Percentiles rank a stretch among this genome's conserved stretches.
Evolutionary conservation across 129 eudicot genomes (phyloP).

Genomic region (Saposhnikovia divaricata): DNA sequence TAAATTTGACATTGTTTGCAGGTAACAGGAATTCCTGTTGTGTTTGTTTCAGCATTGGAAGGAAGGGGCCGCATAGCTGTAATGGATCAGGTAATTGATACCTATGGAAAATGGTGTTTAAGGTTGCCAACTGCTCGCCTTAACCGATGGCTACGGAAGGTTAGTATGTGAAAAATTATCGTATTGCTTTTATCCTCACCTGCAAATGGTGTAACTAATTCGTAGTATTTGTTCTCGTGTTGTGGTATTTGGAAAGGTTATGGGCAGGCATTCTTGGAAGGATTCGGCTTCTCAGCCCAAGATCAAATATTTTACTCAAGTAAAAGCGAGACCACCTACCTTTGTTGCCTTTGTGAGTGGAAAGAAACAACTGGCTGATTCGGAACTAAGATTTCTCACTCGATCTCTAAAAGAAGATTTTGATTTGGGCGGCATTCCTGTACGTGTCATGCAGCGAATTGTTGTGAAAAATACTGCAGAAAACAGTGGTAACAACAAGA

Average conservation of each 20-base stretch:
- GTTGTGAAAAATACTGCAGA: conserved; percentile 22
- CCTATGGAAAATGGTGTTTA: conserved; percentile 88
- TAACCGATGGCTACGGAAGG: conserved; percentile 93
- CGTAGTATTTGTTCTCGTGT: not conserved
- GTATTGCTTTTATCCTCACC: not conserved
- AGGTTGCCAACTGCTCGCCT: conserved; percentile 90
- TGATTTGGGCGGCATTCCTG: conserved; percentile 84
- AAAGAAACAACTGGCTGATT: conserved; percentile 57
- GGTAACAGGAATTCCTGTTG: conserved; percentile 93
- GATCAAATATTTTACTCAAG: conserved; percentile 87
- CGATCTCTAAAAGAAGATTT: conserved; percentile 91
- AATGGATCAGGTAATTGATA: conserved; percentile 66
- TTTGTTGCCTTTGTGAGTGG: conserved; percentile 90
- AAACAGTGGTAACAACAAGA: conserved; percentile 27
- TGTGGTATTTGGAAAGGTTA: conserved; percentile 37
- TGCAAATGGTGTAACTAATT: not conserved
- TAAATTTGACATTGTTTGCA: conserved; percentile 20
- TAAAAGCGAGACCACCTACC: conserved; percentile 94
- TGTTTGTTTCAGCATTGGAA: conserved; percentile 83
- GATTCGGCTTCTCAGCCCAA: conserved; percentile 83
- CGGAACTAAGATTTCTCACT: conserved; percentile 80
- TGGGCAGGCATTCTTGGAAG: conserved; percentile 99
- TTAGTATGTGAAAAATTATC: conserved; percentile 3
- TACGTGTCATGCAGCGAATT: conserved; percentile 70
- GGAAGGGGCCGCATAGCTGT: conserved; percentile 71